These are phyloP conservation scores for Kodamaea plutei DNA, from an alignment of 1,139 yeast species.

Conservation along the genomic window DNA sequence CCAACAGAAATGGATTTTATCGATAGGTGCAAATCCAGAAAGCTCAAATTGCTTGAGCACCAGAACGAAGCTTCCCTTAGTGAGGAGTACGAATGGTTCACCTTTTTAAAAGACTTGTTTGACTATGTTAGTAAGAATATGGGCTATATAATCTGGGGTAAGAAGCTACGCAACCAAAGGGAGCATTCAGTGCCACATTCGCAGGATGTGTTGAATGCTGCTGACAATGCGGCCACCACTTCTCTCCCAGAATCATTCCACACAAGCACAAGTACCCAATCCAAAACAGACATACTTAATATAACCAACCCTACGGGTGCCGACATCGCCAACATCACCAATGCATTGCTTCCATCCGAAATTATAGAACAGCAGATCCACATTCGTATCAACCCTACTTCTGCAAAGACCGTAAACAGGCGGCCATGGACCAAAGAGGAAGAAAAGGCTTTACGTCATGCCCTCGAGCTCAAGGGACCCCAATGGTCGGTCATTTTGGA, in stretches of 20 bases:
- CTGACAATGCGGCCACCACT: neutral
- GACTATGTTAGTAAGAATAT: conserved; percentile 76
- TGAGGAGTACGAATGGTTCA: conserved; percentile 69
- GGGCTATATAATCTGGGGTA: conserved; percentile 70
- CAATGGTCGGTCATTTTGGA: conserved; percentile 90
- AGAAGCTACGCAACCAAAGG: conserved; percentile 38
- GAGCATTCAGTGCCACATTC: conserved; percentile 23
- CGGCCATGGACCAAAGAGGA: conserved; percentile 88
- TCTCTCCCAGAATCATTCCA: conserved; percentile 1
- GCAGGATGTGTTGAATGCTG: conserved; percentile 17
- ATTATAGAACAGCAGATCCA: conserved; percentile 46
- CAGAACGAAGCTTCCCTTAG: conserved; percentile 42
- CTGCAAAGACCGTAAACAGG: conserved; percentile 35
- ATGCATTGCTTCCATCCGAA: conserved; percentile 42
- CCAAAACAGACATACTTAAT: conserved; percentile 1
- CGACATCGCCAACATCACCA: conserved; percentile 25
- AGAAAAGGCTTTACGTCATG: conserved; percentile 79
- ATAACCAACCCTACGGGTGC: conserved; percentile 9
- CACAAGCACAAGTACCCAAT: neutral
- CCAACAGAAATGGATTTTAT: conserved; percentile 74
- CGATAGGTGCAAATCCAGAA: conserved; percentile 64
- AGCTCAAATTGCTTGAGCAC: conserved; percentile 53
- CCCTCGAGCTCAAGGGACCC: conserved; percentile 81
- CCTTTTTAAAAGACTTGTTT: conserved; percentile 66
- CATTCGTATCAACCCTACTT: conserved; percentile 30